Evolutionary conservation across 78 protist genomes (phyloP).

Genomic region (Chrysochromulina tobinii): DNA sequence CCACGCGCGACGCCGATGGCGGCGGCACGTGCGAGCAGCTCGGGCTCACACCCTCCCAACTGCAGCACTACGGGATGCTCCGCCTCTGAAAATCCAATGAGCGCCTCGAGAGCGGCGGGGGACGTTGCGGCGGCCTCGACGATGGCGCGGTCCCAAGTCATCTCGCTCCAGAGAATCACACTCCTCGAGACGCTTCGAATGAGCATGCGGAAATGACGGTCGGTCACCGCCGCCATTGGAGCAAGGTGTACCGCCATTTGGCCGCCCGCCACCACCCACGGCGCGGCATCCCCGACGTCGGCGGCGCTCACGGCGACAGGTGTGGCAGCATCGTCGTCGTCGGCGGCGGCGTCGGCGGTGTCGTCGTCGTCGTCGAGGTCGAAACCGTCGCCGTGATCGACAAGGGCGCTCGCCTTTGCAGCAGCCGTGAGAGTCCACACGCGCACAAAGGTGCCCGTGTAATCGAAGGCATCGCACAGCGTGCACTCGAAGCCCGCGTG

Average conservation of each 20-base stretch:
- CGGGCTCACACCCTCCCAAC: not conserved
- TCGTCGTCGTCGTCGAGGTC: no score
- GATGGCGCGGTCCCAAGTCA: slow-evolving; percentile 16
- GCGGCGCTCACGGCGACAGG: no score
- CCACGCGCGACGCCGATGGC: not conserved
- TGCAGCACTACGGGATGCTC: slow-evolving; percentile 2
- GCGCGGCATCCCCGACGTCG: no score
- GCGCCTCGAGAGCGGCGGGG: not conserved
- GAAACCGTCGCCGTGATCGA: no score
- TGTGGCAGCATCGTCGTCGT: no score
- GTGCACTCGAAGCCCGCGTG: no score
- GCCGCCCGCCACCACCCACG: no score
- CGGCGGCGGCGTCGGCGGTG: no score
- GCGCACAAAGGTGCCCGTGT: no score
- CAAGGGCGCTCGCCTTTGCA: no score
- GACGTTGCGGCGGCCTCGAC: not conserved
- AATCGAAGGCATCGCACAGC: no score
- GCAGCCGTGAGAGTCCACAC: no score
- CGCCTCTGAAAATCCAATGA: not conserved
- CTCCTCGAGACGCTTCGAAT: not conserved
- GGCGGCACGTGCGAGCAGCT: not conserved
- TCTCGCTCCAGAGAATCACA: not conserved
- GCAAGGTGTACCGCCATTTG: not conserved
- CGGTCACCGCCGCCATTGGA: slow-evolving; percentile 2
- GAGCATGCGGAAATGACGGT: slow-evolving; percentile 24